These are phyloP conservation scores for Westerdykella ornata DNA, from an alignment of 2,329 filamentous ascomycete species.

Conservation along the genomic window DNA sequence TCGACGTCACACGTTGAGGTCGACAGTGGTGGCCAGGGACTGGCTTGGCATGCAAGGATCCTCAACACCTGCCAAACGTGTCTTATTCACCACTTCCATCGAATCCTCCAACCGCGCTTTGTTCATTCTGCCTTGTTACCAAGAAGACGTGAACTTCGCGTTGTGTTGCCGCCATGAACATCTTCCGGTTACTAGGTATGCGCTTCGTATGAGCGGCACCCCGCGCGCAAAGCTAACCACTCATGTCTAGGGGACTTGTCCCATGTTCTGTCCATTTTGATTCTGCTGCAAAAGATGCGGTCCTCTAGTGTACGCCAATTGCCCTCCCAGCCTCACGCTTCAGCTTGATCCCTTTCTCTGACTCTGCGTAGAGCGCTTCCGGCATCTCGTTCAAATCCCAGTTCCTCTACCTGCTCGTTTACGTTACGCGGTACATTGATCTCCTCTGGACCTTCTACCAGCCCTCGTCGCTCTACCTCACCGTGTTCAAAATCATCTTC, in stretches of 20 bases:
- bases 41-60: slow-evolving; percentile 26
- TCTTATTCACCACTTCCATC: slow-evolving; percentile 18
- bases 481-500: slow-evolving; percentile 93
- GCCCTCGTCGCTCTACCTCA: slow-evolving; percentile 70
- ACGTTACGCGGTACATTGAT: slow-evolving; percentile 85
- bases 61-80: slow-evolving; percentile 29
- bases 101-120: not conserved
- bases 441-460: slow-evolving; percentile 76
- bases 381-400: slow-evolving; percentile 99
- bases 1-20: slow-evolving; percentile 1
- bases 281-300: slow-evolving; percentile 94
- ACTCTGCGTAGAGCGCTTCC: slow-evolving; percentile 67
- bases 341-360: slow-evolving; percentile 7
- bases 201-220: slow-evolving; percentile 1
- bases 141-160: not conserved
- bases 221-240: slow-evolving; percentile 15
- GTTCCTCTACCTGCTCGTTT: slow-evolving; percentile 88
- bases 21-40: slow-evolving; percentile 15
- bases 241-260: slow-evolving; percentile 72
- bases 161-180: slow-evolving; percentile 52
- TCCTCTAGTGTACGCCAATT: slow-evolving; percentile 63
- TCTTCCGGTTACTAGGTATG: slow-evolving; percentile 62
- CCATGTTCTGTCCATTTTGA: slow-evolving; percentile 88
- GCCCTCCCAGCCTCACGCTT: not conserved
- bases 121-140: not conserved